Conservation (phyloP, 306 rosid species). For the Betula pendula region DNA sequence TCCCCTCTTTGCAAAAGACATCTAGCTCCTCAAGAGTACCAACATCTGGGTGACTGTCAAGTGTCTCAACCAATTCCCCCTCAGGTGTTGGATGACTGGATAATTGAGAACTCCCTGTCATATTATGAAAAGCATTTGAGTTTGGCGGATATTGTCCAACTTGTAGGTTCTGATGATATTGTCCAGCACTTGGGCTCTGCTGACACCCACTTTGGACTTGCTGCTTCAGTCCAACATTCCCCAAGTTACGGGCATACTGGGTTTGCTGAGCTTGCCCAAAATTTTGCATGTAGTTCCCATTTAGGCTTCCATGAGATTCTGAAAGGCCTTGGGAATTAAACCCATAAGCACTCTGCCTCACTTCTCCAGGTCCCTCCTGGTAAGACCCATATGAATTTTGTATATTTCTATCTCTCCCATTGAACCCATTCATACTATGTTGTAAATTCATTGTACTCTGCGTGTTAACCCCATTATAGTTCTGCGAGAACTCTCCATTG, state of each 20-base stretch:
- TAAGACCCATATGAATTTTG: conserved; percentile 23
- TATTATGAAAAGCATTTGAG: conserved; percentile 31
- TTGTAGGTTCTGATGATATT: conserved; percentile 33
- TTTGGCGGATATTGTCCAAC: conserved; percentile 35
- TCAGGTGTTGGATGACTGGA: conserved; percentile 31
- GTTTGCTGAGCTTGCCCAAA: conserved; percentile 27
- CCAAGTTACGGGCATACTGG: conserved; percentile 19
- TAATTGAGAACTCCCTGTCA: conserved; percentile 31
- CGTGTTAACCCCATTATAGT: not conserved
- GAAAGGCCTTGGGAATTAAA: conserved; percentile 30
- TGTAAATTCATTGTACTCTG: not conserved
- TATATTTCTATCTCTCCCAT: conserved; percentile 18
- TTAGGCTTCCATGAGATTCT: conserved; percentile 31
- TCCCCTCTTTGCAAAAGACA: conserved; percentile 59
- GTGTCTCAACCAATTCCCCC: conserved; percentile 28
- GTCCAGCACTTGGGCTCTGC: conserved; percentile 36
- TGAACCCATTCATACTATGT: not conserved
- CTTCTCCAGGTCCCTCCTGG: conserved; percentile 33
- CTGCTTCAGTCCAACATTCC: conserved; percentile 22
- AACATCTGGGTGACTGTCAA: conserved; percentile 27
- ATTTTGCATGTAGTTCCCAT: conserved; percentile 24
- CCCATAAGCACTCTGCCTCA: conserved; percentile 29
- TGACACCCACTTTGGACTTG: conserved; percentile 12
- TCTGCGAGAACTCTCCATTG: conserved; percentile 30
- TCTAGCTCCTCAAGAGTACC: conserved; percentile 65